Evolutionary conservation across 2,329 filamentous ascomycete species (phyloP).

Genomic region (Alternaria sp.): DNA sequence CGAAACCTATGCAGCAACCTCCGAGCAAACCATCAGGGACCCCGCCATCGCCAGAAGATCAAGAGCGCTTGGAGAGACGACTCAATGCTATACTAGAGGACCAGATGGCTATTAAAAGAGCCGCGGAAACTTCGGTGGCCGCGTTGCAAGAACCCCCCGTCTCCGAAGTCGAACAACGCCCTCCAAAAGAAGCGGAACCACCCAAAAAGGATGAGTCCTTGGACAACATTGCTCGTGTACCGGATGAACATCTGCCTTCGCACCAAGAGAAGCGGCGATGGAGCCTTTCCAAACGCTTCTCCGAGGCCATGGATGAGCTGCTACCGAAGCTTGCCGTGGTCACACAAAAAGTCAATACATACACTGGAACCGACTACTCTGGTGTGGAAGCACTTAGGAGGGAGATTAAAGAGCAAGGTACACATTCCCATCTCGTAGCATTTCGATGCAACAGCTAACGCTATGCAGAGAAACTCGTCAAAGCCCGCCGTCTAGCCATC

Average conservation of each 20-base stretch:
- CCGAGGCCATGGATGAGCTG: slow-evolving; percentile 83
- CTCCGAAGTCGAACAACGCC: slow-evolving; percentile 15
- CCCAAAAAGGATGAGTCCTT: slow-evolving; percentile 25
- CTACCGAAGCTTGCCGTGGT: slow-evolving; percentile 86
- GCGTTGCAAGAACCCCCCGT: slow-evolving; percentile 10
- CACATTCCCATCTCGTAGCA: no score
- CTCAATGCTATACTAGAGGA: slow-evolving; percentile 24
- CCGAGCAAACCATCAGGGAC: slow-evolving; percentile 18
- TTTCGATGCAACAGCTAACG: slow-evolving; percentile 17
- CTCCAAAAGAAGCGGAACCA: slow-evolving; percentile 13
- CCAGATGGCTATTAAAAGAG: slow-evolving; percentile 18
- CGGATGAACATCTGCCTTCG: slow-evolving; percentile 60
- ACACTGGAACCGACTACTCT: slow-evolving; percentile 86
- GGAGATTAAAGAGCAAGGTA: slow-evolving; percentile 74
- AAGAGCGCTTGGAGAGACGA: slow-evolving; percentile 28
- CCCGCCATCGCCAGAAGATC: slow-evolving; percentile 25
- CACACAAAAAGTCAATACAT: slow-evolving; percentile 87
- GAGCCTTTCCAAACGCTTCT: slow-evolving; percentile 68
- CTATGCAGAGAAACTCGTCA: slow-evolving; percentile 63
- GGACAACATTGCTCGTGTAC: slow-evolving; percentile 45
- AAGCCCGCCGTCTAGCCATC: slow-evolving; percentile 68
- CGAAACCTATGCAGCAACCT: slow-evolving; percentile 18
- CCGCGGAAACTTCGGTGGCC: slow-evolving; percentile 16
- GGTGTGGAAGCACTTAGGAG: slow-evolving; percentile 86
- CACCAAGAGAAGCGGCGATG: slow-evolving; percentile 63